These are phyloP conservation scores for Bryum argenteum DNA, from an alignment of 225 moss, liverwort and hornwort genomes.

Conservation along the genomic window DNA sequence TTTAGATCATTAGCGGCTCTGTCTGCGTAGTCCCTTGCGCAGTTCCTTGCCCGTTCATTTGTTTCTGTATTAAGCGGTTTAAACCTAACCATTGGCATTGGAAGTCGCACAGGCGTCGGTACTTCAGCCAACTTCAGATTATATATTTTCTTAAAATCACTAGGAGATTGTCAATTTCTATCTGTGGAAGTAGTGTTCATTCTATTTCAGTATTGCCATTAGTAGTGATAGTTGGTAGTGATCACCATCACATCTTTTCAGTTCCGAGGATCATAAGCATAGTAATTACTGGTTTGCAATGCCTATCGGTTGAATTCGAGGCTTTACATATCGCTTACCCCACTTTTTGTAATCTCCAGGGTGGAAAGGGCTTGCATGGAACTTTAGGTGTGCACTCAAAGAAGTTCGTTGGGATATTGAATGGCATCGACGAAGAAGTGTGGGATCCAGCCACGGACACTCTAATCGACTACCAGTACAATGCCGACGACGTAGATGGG, in stretches of 20 bases:
- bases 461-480: constrained; percentile 72
- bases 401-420: constrained; percentile 86
- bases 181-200: neutral
- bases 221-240: neutral
- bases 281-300: neutral
- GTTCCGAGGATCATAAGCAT: neutral
- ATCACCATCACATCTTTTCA: neutral
- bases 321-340: constrained; percentile 7
- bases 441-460: constrained; percentile 90
- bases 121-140: constrained; percentile 6
- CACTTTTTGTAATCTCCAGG: constrained; percentile 44
- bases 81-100: neutral
- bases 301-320: neutral
- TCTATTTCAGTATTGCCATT: neutral
- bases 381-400: constrained; percentile 72
- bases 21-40: constrained; percentile 4
- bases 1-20: neutral
- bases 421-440: constrained; percentile 93
- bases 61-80: constrained; percentile 15
- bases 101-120: neutral
- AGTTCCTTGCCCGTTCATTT: constrained; percentile 4
- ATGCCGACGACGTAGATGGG: constrained; percentile 72
- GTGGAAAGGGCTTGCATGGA: constrained; percentile 85
- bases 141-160: neutral
- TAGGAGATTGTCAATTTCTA: too few relatives aligned